Evolutionary conservation across 2,329 filamentous ascomycete genomes (phyloP).

Genomic region (Apiospora hydei): DNA sequence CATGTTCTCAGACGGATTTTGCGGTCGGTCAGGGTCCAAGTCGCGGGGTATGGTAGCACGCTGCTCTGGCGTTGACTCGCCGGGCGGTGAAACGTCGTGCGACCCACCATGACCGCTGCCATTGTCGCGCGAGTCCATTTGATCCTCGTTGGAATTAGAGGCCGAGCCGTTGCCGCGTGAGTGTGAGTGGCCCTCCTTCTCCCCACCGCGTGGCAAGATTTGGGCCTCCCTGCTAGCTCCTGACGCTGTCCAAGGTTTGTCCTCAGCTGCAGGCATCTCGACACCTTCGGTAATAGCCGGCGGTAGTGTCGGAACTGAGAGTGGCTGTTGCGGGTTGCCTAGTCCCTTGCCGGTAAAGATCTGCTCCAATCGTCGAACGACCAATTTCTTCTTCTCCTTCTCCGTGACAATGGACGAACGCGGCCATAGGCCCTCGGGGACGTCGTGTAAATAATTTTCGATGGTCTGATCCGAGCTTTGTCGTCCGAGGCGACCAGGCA

Average conservation of each 20-base stretch:
- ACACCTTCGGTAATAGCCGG: slow-evolving; percentile 40
- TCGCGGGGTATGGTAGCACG: slow-evolving; percentile 79
- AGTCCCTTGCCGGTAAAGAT: slow-evolving; percentile 77
- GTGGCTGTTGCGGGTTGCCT: slow-evolving; percentile 44
- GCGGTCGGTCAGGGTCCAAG: slow-evolving; percentile 78
- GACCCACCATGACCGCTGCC: slow-evolving; percentile 41
- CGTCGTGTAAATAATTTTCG: slow-evolving; percentile 74
- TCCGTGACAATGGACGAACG: slow-evolving; percentile 70
- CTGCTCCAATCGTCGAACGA: slow-evolving; percentile 79
- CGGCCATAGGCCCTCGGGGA: slow-evolving; percentile 73
- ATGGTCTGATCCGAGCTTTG: slow-evolving; percentile 66
- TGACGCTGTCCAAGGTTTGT: slow-evolving; percentile 47
- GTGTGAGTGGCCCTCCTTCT: slow-evolving; percentile 46
- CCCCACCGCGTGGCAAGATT: slow-evolving; percentile 48
- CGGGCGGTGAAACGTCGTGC: slow-evolving; percentile 46
- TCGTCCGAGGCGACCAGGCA: slow-evolving; percentile 42
- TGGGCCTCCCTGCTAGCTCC: slow-evolving; percentile 54
- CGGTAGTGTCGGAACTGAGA: slow-evolving; percentile 37
- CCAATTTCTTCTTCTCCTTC: slow-evolving; percentile 76
- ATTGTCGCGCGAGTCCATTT: slow-evolving; percentile 51
- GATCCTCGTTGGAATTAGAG: slow-evolving; percentile 57
- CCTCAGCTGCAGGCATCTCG: slow-evolving; percentile 35
- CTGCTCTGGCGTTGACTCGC: slow-evolving; percentile 63
- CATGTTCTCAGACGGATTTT: slow-evolving; percentile 79
- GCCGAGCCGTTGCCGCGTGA: slow-evolving; percentile 53